Conservation (phyloP, 495 filamentous ascomycete species). For the Penicillium lividum region DNA sequence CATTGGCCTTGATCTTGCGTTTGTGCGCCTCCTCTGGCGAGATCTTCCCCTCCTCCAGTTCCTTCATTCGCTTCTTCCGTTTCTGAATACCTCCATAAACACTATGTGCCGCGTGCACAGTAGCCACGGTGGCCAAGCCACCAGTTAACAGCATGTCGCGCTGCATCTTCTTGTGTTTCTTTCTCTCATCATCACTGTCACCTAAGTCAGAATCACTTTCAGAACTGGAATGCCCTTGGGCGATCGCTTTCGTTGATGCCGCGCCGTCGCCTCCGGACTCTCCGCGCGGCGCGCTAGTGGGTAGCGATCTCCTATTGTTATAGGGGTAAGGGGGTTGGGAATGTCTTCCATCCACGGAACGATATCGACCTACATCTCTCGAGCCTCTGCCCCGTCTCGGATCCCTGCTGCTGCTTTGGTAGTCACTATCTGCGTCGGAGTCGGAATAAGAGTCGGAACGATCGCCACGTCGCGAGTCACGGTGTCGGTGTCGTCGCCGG, state of each 20-base stretch:
- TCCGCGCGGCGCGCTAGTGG: constrained; percentile 21
- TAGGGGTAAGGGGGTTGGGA: constrained; percentile 16
- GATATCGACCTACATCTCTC: constrained; percentile 53
- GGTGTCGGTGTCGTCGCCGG: constrained; percentile 10
- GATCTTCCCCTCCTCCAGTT: constrained; percentile 73
- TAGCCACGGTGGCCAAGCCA: constrained; percentile 82
- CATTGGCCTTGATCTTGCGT: constrained; percentile 68
- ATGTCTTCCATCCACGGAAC: constrained; percentile 23
- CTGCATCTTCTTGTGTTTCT: constrained; percentile 73
- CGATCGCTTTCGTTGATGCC: neutral
- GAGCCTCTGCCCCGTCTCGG: constrained; percentile 47
- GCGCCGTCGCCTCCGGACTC: neutral
- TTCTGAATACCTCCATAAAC: constrained; percentile 77
- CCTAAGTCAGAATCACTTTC: constrained; percentile 64
- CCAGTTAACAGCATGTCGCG: constrained; percentile 82
- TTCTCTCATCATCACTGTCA: constrained; percentile 76
- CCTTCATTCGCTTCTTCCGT: constrained; percentile 66
- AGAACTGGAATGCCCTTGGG: constrained; percentile 55
- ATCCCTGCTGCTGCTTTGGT: constrained; percentile 40
- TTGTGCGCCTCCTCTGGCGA: constrained; percentile 77
- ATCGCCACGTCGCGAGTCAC: constrained; percentile 15
- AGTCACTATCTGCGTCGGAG: constrained; percentile 56
- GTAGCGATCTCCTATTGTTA: constrained; percentile 2
- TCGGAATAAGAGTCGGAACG: constrained; percentile 34
- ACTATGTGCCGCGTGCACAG: constrained; percentile 82